Evolutionary conservation across 139 green algal genomes (phyloP).

Genomic region (Haematococcus lacustris): DNA sequence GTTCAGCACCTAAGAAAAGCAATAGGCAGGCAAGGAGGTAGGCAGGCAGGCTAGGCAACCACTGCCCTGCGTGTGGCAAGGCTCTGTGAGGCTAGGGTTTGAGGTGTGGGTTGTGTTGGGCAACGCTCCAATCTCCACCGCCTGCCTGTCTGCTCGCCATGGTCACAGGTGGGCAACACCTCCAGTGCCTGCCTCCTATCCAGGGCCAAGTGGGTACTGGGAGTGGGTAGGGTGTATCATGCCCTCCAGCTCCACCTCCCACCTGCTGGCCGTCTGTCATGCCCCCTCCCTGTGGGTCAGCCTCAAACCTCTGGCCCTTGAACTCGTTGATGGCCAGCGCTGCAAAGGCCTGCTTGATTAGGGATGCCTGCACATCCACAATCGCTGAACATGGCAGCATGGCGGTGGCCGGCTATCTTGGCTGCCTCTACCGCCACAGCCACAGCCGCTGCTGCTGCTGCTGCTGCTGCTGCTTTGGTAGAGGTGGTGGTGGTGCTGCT

Average conservation of each 20-base stretch:
- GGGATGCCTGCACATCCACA: conserved; percentile 1
- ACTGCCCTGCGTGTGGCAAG: not conserved
- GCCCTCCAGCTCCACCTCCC: not conserved
- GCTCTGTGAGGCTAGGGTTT: not conserved
- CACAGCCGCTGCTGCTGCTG: no score
- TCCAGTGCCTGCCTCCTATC: not conserved
- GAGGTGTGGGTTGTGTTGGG: not conserved
- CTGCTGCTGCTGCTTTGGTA: no score
- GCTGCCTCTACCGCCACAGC: no score
- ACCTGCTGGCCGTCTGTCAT: conserved; percentile 11
- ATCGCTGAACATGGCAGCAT: no score
- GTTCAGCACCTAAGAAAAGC: conserved; percentile 56
- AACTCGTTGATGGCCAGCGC: conserved; percentile 86
- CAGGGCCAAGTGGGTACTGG: not conserved
- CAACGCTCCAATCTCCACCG: not conserved
- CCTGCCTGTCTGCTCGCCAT: not conserved
- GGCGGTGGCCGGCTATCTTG: no score
- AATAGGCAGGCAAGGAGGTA: no score
- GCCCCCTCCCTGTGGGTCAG: conserved; percentile 23
- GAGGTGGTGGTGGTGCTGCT: no score
- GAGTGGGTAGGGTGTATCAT: not conserved
- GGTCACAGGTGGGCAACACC: not conserved
- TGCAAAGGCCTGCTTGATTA: conserved; percentile 47
- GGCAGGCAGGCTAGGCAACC: no score
- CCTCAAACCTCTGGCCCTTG: conserved; percentile 42